Conservation (phyloP, 495 filamentous ascomycete genomes). For the Cladorrhinum samala region DNA sequence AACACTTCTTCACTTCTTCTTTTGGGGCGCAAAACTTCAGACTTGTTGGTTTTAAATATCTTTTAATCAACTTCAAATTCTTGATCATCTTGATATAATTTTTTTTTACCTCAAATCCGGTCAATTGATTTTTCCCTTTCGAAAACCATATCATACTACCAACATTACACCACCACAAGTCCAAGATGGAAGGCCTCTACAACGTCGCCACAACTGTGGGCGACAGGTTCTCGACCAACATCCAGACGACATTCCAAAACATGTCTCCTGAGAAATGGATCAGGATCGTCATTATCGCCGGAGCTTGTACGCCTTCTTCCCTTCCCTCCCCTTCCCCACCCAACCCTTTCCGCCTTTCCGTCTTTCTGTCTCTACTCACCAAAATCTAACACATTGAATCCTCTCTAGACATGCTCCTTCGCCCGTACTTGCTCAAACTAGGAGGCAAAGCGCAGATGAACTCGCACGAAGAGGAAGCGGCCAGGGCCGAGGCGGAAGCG, state of each 20-base stretch:
- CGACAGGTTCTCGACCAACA: constrained; percentile 49
- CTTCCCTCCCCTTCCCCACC: neutral
- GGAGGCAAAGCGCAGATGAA: constrained; percentile 38
- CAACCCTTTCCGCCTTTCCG: too few species aligned
- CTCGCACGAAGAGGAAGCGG: constrained; percentile 40
- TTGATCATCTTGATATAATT: too few species aligned
- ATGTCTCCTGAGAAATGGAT: constrained; percentile 54
- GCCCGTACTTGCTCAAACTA: constrained; percentile 55
- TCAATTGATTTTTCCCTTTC: neutral
- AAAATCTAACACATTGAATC: too few species aligned
- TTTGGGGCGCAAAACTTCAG: neutral
- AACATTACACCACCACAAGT: neutral
- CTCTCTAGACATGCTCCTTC: constrained; percentile 60
- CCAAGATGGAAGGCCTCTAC: constrained; percentile 30
- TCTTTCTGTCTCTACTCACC: too few species aligned
- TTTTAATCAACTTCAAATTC: neutral
- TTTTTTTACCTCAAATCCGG: too few species aligned
- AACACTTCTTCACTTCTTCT: neutral
- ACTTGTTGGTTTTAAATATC: too few species aligned
- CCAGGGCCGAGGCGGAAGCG: constrained; percentile 20
- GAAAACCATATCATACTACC: neutral
- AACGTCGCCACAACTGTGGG: constrained; percentile 26
- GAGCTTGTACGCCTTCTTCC: constrained; percentile 26
- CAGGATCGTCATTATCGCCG: constrained; percentile 53
- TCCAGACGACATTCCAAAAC: constrained; percentile 46